phyloP scores from a whole-genome alignment of 2,329 filamentous ascomycete genomes.

The Aspergillus intermedius region DNA sequence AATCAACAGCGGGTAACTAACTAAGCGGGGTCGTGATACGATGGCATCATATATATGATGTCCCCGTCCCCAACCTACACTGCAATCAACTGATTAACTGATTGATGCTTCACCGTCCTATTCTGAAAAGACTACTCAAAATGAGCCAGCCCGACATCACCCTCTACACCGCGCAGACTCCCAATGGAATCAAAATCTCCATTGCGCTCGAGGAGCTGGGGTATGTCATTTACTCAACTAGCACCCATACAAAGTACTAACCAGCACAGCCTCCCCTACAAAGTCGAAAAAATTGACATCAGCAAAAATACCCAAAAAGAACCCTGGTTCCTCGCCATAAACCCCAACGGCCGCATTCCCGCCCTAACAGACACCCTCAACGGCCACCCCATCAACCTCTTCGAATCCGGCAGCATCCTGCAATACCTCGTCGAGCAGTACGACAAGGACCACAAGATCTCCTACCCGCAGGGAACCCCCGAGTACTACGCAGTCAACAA shows the following conservation, averaged over 20 bases:
- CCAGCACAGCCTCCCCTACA: conserved; percentile 58
- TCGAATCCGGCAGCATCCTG: conserved; percentile 78
- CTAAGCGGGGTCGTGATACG: not conserved
- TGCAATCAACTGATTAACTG: not conserved
- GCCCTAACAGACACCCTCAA: conserved; percentile 78
- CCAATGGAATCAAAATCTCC: conserved; percentile 85
- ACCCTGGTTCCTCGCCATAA: conserved; percentile 78
- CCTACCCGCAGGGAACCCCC: conserved; percentile 63
- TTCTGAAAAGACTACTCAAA: conserved; percentile 1
- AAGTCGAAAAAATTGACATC: conserved; percentile 65
- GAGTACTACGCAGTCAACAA: conserved; percentile 75
- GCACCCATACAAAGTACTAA: not conserved
- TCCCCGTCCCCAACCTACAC: not conserved
- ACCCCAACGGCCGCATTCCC: conserved; percentile 88
- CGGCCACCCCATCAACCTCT: conserved; percentile 66
- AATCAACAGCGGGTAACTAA: not conserved
- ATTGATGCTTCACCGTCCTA: too few species aligned
- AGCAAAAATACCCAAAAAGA: conserved; percentile 73
- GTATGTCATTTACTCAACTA: conserved; percentile 14
- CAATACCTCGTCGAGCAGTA: conserved; percentile 79
- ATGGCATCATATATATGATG: not conserved
- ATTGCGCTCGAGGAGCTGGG: conserved; percentile 81
- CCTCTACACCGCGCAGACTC: conserved; percentile 75
- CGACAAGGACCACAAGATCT: conserved; percentile 74
- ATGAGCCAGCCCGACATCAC: conserved; percentile 56